Conservation (phyloP, 768 basidiomycete species). For the Tylopilus sp. region DNA sequence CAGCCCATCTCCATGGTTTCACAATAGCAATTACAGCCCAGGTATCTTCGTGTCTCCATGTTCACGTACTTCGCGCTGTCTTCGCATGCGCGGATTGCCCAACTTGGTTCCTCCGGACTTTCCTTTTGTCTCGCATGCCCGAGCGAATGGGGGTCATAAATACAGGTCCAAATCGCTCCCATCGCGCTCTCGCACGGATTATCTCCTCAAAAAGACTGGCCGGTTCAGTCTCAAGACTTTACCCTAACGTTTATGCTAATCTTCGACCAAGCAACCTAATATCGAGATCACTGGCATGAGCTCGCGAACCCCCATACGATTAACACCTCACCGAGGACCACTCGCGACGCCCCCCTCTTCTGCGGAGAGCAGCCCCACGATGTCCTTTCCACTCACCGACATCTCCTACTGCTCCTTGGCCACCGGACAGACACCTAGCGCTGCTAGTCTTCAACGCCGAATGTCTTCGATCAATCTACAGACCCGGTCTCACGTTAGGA, state of each 20-base stretch:
- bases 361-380: constrained; percentile 16
- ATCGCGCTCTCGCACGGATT: constrained; percentile 8
- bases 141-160: constrained; percentile 19
- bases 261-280: constrained; percentile 16
- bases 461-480: constrained; percentile 7
- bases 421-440: constrained; percentile 9
- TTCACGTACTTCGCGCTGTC: constrained; percentile 16
- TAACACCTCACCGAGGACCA: constrained; percentile 26
- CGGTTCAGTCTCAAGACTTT: constrained; percentile 26
- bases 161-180: constrained; percentile 5
- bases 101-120: constrained; percentile 3
- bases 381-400: constrained; percentile 11
- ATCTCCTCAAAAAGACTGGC: constrained; percentile 25
- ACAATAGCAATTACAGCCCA: constrained; percentile 24
- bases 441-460: constrained; percentile 5
- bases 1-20: constrained; percentile 27
- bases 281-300: constrained; percentile 20
- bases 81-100: background rate
- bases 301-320: constrained; percentile 24
- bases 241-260: constrained; percentile 19
- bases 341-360: constrained; percentile 23
- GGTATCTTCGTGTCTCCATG: constrained; percentile 16
- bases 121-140: constrained; percentile 22
- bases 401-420: constrained; percentile 5
- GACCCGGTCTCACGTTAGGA: background rate